These are phyloP conservation scores for Harringtonia aguacate DNA, from an alignment of 2,329 filamentous ascomycete species.

Conservation along the genomic window DNA sequence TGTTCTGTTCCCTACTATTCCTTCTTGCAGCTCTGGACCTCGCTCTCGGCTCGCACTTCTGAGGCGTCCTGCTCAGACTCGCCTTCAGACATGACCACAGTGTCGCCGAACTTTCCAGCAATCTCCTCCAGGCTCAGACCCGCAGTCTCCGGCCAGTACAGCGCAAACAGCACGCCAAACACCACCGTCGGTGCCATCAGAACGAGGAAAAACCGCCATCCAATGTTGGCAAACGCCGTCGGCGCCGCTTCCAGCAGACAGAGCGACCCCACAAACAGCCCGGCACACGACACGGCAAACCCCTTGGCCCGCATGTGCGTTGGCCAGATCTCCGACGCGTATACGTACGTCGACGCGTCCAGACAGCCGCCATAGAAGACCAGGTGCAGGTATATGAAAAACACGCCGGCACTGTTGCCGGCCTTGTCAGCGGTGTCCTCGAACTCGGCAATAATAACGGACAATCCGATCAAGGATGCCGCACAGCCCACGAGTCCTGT, in stretches of 20 bases:
- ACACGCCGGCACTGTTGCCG: background rate
- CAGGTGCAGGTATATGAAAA: slow-evolving; percentile 2
- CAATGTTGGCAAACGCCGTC: background rate
- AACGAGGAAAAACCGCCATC: slow-evolving; percentile 5
- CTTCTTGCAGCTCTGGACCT: too few relatives aligned
- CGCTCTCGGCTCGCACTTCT: too few relatives aligned
- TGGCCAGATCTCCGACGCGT: slow-evolving; percentile 43
- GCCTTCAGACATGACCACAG: too few relatives aligned
- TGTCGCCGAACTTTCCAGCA: too few relatives aligned
- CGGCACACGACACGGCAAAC: slow-evolving; percentile 24
- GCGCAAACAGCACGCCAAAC: background rate
- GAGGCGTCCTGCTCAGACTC: too few relatives aligned
- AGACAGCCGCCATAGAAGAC: background rate
- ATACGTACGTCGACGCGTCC: slow-evolving; percentile 15
- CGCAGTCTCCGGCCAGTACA: background rate
- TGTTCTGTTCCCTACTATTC: too few relatives aligned
- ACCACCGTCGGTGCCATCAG: background rate
- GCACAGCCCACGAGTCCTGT: background rate
- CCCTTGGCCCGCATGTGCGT: slow-evolving; percentile 43
- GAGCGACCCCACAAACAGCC: slow-evolving; percentile 3
- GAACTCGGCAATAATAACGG: background rate
- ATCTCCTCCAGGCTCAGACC: too few relatives aligned
- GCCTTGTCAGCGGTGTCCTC: background rate
- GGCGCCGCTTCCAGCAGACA: background rate
- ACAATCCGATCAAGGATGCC: background rate